phyloP scores from a whole-genome alignment of 495 filamentous ascomycete genomes.

The Talaromyces trachyspermus region DNA sequence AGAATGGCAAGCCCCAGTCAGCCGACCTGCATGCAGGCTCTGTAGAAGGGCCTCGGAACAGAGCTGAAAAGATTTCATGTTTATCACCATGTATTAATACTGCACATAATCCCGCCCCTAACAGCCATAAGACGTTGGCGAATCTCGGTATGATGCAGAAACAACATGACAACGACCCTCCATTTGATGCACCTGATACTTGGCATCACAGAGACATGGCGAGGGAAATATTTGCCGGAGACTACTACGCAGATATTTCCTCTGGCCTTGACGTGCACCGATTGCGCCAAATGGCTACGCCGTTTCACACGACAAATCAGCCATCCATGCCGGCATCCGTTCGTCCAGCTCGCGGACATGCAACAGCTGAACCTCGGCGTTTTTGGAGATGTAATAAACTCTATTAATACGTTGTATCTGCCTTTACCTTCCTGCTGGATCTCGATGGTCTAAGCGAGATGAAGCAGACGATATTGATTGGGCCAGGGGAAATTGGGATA shows the following conservation, averaged over 20 bases:
- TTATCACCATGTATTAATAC: too few species aligned
- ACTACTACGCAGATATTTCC: too few species aligned
- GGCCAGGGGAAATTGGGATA: too few species aligned
- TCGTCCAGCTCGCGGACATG: neutral
- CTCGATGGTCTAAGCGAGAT: too few species aligned
- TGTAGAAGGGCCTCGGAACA: too few species aligned
- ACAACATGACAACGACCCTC: neutral
- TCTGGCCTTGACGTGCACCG: neutral
- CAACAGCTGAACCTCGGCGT: neutral
- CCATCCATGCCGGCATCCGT: neutral
- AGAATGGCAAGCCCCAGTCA: neutral
- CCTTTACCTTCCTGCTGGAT: neutral
- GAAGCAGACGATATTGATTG: too few species aligned
- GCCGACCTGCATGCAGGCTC: neutral
- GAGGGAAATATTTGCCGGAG: neutral
- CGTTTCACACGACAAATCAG: neutral
- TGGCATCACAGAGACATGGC: neutral
- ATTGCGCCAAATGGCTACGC: neutral
- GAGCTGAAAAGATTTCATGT: too few species aligned
- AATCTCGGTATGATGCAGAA: neutral
- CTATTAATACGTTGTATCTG: neutral
- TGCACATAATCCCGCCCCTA: too few species aligned
- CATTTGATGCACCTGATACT: neutral
- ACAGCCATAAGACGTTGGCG: too few species aligned
- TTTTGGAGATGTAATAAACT: slow-evolving; percentile 6